phyloP scores from a whole-genome alignment of 306 rosid genomes.

The Senna siamea region DNA sequence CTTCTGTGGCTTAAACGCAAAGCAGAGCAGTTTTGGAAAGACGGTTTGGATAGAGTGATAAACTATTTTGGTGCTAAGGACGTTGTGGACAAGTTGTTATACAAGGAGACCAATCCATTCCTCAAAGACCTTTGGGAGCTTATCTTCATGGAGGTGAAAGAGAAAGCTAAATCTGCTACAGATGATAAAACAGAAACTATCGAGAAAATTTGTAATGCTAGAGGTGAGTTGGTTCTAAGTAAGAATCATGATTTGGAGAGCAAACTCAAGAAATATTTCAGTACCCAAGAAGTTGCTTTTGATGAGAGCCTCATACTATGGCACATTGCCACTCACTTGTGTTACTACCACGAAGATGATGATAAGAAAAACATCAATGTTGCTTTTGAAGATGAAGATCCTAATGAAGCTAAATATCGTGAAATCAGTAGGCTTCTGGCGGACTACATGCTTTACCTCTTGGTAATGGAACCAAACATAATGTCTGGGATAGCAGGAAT shows the following conservation, averaged over 20 bases:
- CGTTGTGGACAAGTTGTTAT: neutral
- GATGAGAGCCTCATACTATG: conserved; percentile 22
- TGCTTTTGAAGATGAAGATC: too few relatives aligned
- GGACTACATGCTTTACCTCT: conserved; percentile 26
- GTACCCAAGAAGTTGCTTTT: neutral
- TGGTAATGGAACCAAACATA: neutral
- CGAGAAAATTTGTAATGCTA: neutral
- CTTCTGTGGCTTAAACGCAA: too few relatives aligned
- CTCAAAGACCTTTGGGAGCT: neutral
- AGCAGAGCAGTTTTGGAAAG: too few relatives aligned
- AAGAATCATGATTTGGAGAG: neutral
- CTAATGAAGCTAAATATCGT: too few relatives aligned
- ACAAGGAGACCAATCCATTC: neutral
- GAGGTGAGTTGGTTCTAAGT: neutral
- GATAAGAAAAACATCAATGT: too few relatives aligned
- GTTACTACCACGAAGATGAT: neutral
- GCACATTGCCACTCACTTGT: conserved; percentile 32
- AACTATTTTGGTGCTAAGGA: too few relatives aligned
- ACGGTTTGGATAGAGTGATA: too few relatives aligned
- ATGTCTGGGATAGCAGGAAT: neutral
- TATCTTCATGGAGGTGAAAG: neutral
- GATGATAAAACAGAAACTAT: neutral
- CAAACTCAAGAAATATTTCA: neutral
- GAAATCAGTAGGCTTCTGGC: neutral
- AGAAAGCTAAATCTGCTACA: neutral